These are phyloP conservation scores for Botrytis sinoallii DNA, from an alignment of 2,329 filamentous ascomycete species.

Conservation along the genomic window DNA sequence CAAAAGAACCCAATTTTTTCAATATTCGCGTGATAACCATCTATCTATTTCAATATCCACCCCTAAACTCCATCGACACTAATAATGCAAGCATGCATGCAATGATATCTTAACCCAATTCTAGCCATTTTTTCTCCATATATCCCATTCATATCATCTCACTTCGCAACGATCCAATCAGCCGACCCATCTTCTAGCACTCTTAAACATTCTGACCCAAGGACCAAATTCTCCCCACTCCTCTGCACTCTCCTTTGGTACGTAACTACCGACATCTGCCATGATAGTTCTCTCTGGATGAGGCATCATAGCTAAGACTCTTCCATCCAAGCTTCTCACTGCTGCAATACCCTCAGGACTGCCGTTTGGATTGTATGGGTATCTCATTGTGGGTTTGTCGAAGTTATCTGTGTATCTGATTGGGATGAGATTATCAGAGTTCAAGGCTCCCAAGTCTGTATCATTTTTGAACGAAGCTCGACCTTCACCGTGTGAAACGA, in stretches of 20 bases:
- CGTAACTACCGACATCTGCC: conserved; percentile 63
- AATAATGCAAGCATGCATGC: background rate
- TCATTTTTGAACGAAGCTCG: conserved; percentile 67
- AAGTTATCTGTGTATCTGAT: conserved; percentile 85
- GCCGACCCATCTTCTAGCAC: conserved; percentile 65
- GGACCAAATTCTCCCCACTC: conserved; percentile 69
- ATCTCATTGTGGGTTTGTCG: conserved; percentile 70
- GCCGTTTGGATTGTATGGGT: conserved; percentile 83
- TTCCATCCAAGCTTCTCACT: conserved; percentile 61
- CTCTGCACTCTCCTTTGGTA: conserved; percentile 52
- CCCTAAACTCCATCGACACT: conserved; percentile 7
- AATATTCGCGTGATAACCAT: background rate
- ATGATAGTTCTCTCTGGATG: conserved; percentile 70
- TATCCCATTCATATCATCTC: conserved; percentile 7
- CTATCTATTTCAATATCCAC: background rate
- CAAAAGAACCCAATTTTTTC: background rate
- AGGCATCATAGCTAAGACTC: conserved; percentile 71
- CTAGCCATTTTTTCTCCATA: conserved; percentile 3
- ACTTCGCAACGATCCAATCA: conserved; percentile 10
- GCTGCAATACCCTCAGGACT: conserved; percentile 67
- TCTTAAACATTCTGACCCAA: conserved; percentile 70
- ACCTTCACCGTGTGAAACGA: conserved; percentile 88
- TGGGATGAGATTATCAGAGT: conserved; percentile 66
- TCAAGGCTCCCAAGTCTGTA: conserved; percentile 52
- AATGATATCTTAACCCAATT: conserved; percentile 10